Evolutionary conservation across 495 filamentous ascomycete genomes (phyloP).

Genomic region (Aspergillus incahuasiensis): DNA sequence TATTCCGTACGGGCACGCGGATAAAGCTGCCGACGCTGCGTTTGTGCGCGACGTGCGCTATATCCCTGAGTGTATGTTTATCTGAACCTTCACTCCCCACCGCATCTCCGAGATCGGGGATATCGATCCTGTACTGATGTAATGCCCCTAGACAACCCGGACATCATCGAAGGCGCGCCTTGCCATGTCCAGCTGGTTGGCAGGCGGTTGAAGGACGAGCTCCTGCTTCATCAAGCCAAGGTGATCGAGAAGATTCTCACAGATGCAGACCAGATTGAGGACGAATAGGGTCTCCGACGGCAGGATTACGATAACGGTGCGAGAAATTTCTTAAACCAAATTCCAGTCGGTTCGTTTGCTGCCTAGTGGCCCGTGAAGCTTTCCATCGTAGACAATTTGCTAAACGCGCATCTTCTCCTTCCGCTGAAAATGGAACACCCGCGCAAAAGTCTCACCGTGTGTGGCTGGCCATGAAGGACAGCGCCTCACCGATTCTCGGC

Average conservation of each 20-base stretch:
- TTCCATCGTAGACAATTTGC: too few relatives aligned
- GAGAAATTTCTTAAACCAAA: background rate
- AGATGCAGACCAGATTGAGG: background rate
- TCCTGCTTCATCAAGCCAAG: conserved; percentile 18
- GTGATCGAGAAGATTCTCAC: conserved; percentile 17
- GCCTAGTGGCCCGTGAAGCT: too few relatives aligned
- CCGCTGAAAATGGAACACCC: too few relatives aligned
- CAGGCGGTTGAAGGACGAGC: conserved; percentile 25
- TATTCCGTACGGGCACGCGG: conserved; percentile 29
- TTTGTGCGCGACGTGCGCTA: conserved; percentile 20
- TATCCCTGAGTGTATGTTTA: conserved; percentile 19
- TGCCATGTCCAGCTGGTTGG: conserved; percentile 30
- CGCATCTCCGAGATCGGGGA: too few relatives aligned
- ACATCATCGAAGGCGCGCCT: conserved; percentile 23
- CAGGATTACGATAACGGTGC: too few relatives aligned
- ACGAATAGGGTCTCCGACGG: too few relatives aligned
- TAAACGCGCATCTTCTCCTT: too few relatives aligned
- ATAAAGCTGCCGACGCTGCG: conserved; percentile 12
- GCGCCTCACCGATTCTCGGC: too few relatives aligned
- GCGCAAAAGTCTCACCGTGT: too few relatives aligned
- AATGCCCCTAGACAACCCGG: conserved; percentile 16
- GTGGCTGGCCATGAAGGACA: too few relatives aligned
- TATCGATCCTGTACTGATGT: too few relatives aligned
- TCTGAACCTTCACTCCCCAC: too few relatives aligned
- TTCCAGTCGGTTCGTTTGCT: background rate